These are phyloP conservation scores for Aureoboletus auriporus DNA, from an alignment of 768 basidiomycete species.

Conservation along the genomic window DNA sequence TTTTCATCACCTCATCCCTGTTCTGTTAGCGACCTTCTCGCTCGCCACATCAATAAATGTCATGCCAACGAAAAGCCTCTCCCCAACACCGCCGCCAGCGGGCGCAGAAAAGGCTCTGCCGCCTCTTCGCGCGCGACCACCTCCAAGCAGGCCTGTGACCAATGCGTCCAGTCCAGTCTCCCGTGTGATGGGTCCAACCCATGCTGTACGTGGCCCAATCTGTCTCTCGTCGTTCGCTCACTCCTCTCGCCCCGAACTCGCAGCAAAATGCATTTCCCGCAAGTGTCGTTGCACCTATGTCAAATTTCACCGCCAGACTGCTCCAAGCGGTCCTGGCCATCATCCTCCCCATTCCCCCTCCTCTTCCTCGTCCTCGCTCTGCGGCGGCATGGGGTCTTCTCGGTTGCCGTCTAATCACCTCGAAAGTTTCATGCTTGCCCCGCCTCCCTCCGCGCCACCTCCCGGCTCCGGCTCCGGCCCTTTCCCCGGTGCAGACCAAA, in stretches of 20 bases:
- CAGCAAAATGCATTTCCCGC: conserved; percentile 72
- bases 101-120: conserved; percentile 61
- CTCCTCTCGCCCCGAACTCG: not conserved
- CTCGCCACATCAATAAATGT: conserved; percentile 85
- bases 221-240: not conserved
- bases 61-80: conserved; percentile 69
- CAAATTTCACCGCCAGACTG: conserved; percentile 80
- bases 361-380: conserved; percentile 29
- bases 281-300: conserved; percentile 75
- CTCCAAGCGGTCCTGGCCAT: conserved; percentile 73
- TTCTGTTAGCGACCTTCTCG: conserved; percentile 68
- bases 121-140: conserved; percentile 70
- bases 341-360: conserved; percentile 33
- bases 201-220: conserved; percentile 49
- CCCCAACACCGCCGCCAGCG: conserved; percentile 31
- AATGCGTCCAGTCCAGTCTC: conserved; percentile 70
- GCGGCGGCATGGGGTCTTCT: conserved; percentile 5
- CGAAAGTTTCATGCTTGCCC: conserved; percentile 42
- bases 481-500: conserved; percentile 23
- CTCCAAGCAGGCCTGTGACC: conserved; percentile 81
- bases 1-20: conserved; percentile 6
- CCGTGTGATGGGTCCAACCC: conserved; percentile 80
- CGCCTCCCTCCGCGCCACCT: conserved; percentile 32
- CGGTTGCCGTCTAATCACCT: conserved; percentile 29
- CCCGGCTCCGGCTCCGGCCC: conserved; percentile 23